Evolutionary conservation across 805 yeast genomes (phyloP).

Genomic region (Myxozyma monticola): DNA sequence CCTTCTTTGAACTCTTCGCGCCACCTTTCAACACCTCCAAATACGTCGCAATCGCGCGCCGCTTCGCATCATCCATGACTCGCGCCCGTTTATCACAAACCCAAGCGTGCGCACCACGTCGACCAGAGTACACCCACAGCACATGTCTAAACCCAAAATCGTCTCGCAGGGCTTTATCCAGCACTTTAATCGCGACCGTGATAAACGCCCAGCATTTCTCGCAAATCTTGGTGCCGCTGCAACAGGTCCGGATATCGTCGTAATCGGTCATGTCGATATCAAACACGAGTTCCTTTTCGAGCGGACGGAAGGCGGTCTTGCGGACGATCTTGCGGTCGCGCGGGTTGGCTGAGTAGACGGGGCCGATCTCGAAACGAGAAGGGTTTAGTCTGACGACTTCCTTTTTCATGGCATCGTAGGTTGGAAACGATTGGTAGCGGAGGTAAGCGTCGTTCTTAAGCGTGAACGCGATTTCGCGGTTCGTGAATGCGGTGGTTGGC

Average conservation of each 20-base stretch:
- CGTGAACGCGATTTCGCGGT: slow-evolving; percentile 93
- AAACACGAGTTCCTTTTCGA: slow-evolving; percentile 83
- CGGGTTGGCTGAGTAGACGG: slow-evolving; percentile 87
- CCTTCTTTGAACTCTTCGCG: slow-evolving; percentile 48
- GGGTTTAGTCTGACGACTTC: slow-evolving; percentile 76
- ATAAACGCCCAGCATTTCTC: slow-evolving; percentile 91
- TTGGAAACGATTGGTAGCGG: slow-evolving; percentile 76
- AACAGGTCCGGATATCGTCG: slow-evolving; percentile 90
- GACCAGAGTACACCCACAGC: slow-evolving; percentile 95
- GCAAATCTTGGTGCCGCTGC: slow-evolving; percentile 82
- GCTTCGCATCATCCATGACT: slow-evolving; percentile 63
- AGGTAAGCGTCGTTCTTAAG: slow-evolving; percentile 83
- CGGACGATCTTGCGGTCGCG: slow-evolving; percentile 75
- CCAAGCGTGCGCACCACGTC: slow-evolving; percentile 99
- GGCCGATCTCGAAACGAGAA: slow-evolving; percentile 91
- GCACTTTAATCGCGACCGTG: slow-evolving; percentile 73
- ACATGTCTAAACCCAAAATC: slow-evolving; percentile 88
- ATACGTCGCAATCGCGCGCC: slow-evolving; percentile 82
- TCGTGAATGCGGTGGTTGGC: slow-evolving; percentile 72
- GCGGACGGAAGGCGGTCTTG: slow-evolving; percentile 74
- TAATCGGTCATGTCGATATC: slow-evolving; percentile 98
- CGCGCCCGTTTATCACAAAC: slow-evolving; percentile 85
- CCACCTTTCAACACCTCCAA: slow-evolving; percentile 62
- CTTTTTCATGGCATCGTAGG: slow-evolving; percentile 71
- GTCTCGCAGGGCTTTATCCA: slow-evolving; percentile 69